phyloP scores from a whole-genome alignment of 495 filamentous ascomycete genomes.

The Trichoderma reesei region DNA sequence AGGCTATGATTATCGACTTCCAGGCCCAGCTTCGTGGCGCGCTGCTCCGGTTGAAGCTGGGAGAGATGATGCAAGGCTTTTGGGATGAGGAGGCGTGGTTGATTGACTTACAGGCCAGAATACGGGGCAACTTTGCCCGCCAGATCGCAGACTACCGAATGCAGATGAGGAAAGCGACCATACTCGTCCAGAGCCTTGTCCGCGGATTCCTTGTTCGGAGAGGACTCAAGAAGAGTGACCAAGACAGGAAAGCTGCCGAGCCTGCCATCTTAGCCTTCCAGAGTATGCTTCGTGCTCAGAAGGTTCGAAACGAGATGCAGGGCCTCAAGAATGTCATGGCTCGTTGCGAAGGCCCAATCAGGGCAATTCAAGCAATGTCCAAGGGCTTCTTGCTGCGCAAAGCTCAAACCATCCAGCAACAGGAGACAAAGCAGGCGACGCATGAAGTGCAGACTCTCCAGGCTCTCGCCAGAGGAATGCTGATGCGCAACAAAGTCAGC shows the following conservation, averaged over 20 bases:
- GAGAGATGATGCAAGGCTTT: slow-evolving; percentile 74
- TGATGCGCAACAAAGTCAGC: slow-evolving; percentile 31
- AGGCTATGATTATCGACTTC: slow-evolving; percentile 60
- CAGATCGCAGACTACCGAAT: slow-evolving; percentile 71
- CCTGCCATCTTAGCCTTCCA: slow-evolving; percentile 69
- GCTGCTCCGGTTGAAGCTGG: slow-evolving; percentile 64
- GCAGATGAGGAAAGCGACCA: slow-evolving; percentile 67
- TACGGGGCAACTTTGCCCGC: slow-evolving; percentile 60
- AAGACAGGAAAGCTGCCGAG: slow-evolving; percentile 36
- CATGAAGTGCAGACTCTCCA: slow-evolving; percentile 41
- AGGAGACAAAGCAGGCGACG: slow-evolving; percentile 38
- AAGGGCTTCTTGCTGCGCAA: slow-evolving; percentile 48
- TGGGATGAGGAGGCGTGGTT: slow-evolving; percentile 80
- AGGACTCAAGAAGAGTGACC: slow-evolving; percentile 48
- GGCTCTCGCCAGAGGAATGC: slow-evolving; percentile 41
- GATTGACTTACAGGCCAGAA: slow-evolving; percentile 69
- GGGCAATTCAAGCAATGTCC: slow-evolving; percentile 61
- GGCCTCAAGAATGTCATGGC: slow-evolving; percentile 52
- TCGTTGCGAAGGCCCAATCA: slow-evolving; percentile 45
- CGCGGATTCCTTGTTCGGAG: slow-evolving; percentile 71
- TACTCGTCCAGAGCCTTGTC: slow-evolving; percentile 64
- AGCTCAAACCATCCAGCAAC: slow-evolving; percentile 40
- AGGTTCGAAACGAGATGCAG: slow-evolving; percentile 58
- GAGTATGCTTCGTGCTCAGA: slow-evolving; percentile 68
- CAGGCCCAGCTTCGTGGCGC: slow-evolving; percentile 85